Conservation (phyloP, 2,329 filamentous ascomycete species). For the Bretziella fagacearum region DNA sequence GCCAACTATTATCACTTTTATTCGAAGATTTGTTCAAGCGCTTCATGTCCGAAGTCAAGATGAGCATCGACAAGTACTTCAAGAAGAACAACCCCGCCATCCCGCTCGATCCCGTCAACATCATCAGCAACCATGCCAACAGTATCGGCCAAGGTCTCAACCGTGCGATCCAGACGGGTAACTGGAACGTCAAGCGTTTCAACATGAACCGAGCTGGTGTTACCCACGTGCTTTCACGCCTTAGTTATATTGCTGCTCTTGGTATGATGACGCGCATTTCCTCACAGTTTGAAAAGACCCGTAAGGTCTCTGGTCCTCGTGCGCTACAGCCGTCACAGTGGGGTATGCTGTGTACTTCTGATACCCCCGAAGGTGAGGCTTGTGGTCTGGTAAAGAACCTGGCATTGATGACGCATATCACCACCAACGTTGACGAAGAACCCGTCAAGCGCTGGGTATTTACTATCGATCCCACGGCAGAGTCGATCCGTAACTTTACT, state of each 20-base stretch:
- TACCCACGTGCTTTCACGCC: slow-evolving; percentile 82
- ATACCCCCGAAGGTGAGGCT: slow-evolving; percentile 96
- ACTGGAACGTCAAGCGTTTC: slow-evolving; percentile 96
- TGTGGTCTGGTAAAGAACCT: slow-evolving; percentile 97
- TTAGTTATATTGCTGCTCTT: slow-evolving; percentile 91
- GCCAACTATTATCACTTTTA: slow-evolving; percentile 78
- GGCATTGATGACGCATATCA: slow-evolving; percentile 98
- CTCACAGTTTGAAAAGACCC: slow-evolving; percentile 96
- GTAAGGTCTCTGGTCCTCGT: slow-evolving; percentile 90
- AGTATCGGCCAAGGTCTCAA: slow-evolving; percentile 89
- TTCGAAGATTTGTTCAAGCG: slow-evolving; percentile 98
- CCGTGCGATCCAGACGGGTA: slow-evolving; percentile 88
- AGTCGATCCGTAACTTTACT: slow-evolving; percentile 49
- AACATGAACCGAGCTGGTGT: slow-evolving; percentile 97
- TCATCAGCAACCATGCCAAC: slow-evolving; percentile 69
- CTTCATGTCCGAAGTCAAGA: slow-evolving; percentile 75
- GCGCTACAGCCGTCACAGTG: slow-evolving; percentile 95
- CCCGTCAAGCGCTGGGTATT: slow-evolving; percentile 78
- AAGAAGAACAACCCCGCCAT: slow-evolving; percentile 85
- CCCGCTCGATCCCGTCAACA: slow-evolving; percentile 70
- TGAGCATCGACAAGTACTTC: slow-evolving; percentile 85
- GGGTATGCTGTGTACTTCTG: slow-evolving; percentile 92
- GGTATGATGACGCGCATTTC: slow-evolving; percentile 99
- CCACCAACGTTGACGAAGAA: slow-evolving; percentile 84
- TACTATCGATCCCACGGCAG: slow-evolving; percentile 69